phyloP scores from a whole-genome alignment of 306 rosid genomes.

The Rosa multiflora region DNA sequence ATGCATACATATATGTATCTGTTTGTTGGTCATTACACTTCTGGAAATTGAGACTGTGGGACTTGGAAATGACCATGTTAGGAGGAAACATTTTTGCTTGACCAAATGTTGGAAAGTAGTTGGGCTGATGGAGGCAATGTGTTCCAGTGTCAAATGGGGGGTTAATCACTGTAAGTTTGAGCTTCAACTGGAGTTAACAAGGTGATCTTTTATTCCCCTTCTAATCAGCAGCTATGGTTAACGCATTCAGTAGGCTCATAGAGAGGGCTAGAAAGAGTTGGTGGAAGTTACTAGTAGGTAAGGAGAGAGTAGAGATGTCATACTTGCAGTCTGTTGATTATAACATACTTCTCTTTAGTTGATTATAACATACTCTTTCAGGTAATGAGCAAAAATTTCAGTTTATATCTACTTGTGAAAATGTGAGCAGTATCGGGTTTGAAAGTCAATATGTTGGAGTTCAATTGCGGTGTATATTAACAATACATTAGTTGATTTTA shows the following conservation, averaged over 20 bases:
- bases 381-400: background rate
- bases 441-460: background rate
- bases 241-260: background rate
- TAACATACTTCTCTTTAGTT: background rate
- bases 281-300: background rate
- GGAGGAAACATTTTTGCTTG: background rate
- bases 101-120: background rate
- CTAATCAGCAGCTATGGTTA: background rate
- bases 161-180: background rate
- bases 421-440: background rate
- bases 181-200: background rate
- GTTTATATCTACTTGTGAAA: background rate
- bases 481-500: background rate
- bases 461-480: background rate
- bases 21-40: background rate
- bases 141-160: background rate
- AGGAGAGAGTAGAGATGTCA: background rate
- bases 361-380: background rate
- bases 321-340: background rate
- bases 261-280: background rate
- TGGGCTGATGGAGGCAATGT: background rate
- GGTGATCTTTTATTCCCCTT: background rate
- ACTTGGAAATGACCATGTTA: background rate
- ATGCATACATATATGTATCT: background rate
- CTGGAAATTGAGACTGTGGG: background rate